Evolutionary conservation across 208 protist species (phyloP), one percentile per base, ranked within the genome.

Genomic region (Wallacemonas collosoma): DNA sequence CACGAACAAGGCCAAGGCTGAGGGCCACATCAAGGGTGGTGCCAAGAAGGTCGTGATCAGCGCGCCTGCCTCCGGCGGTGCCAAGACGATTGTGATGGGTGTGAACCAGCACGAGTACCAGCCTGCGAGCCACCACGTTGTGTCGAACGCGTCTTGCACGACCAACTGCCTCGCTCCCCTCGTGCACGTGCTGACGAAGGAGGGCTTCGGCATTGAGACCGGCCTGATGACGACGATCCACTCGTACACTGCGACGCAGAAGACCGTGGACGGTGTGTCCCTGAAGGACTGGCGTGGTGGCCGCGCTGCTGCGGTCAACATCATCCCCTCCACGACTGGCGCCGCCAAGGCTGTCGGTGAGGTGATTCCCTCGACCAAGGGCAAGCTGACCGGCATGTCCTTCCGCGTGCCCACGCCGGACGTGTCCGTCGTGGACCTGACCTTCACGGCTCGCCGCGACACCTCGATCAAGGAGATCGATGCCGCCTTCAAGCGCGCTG

Each of bases 161-260:
- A 99, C 99, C 68, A 99, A 99, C 95, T 99, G 98, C 89, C 92
- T 99, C n/a, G 98, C 98, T 1, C 98, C 99, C 63, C 77, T 99
- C 9, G 96, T 88, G 60, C 99, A 95, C 68, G 76, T 90, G 2
- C 77, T 99, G 26, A 26, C 26, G 48, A n/a, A 99, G 73, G 96
- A 99, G 15, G 89, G 93, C 61, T 99, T 97, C 83, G 96, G 93
- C 41, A 99, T 99, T 63, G 80, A 83, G 40, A 91, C 98, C 74
- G 95, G 93, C 69, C 86, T 99, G 51, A 99, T 99, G 98, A 99
- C 98, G 54, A 99, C 99, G 50, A 96, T 99, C 48, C 99, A 99
- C 84, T 90, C 99, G 17, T 92, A 87, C 53, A 99, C 99, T 39
- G 98, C 98, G n/a, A 99, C 96, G 14, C 98, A 99, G 89, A 95